Percentiles rank a stretch among this genome's conserved stretches.
Conservation (phyloP, 2,329 filamentous ascomycete species). For the Trichoderma aggressivum region DNA sequence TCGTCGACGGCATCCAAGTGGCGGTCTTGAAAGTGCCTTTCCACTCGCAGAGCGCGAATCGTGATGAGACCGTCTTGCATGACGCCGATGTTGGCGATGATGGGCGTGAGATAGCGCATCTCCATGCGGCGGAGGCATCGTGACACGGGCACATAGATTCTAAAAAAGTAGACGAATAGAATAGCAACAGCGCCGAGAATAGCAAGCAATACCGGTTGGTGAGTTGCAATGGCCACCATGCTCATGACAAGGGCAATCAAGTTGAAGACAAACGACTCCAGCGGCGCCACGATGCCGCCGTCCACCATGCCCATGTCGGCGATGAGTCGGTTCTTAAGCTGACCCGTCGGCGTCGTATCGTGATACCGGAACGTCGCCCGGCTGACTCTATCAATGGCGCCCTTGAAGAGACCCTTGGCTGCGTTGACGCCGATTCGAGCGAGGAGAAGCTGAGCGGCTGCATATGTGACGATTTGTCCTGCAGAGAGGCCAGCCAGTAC, state of each 20-base stretch:
- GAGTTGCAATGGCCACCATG: slow-evolving; percentile 72
- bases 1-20: slow-evolving; percentile 79
- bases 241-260: slow-evolving; percentile 69
- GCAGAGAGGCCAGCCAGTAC: slow-evolving; percentile 66
- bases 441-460: slow-evolving; percentile 63
- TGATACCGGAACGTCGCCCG: slow-evolving; percentile 86
- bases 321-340: slow-evolving; percentile 88
- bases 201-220: slow-evolving; percentile 72
- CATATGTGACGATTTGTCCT: slow-evolving; percentile 55
- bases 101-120: slow-evolving; percentile 82
- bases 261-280: slow-evolving; percentile 68
- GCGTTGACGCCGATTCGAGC: slow-evolving; percentile 77
- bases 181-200: slow-evolving; percentile 67
- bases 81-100: slow-evolving; percentile 91
- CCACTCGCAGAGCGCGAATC: slow-evolving; percentile 76
- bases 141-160: slow-evolving; percentile 75
- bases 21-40: slow-evolving; percentile 73
- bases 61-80: slow-evolving; percentile 82
- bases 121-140: slow-evolving; percentile 80
- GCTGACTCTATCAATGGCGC: slow-evolving; percentile 70
- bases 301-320: slow-evolving; percentile 88
- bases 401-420: slow-evolving; percentile 69
- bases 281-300: slow-evolving; percentile 73
- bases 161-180: slow-evolving; percentile 70
- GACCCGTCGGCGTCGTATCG: slow-evolving; percentile 82